Conservation (phyloP, 2,329 filamentous ascomycete species). For the Phaeosphaeria sp. region DNA sequence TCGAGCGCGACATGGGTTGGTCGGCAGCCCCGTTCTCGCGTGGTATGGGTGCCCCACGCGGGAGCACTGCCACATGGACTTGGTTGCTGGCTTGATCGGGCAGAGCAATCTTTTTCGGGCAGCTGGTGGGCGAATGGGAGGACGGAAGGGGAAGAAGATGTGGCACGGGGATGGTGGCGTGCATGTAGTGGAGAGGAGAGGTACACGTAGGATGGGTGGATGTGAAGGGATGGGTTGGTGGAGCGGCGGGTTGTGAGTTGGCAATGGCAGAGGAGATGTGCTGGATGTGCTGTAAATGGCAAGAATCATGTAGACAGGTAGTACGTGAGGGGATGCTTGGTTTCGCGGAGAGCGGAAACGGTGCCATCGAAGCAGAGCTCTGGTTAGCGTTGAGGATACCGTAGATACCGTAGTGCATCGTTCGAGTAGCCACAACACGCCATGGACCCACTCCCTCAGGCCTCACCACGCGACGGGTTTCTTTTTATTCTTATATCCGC, state of each 20-base stretch:
- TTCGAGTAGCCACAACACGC: conserved; percentile 5
- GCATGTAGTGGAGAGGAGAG: conserved; percentile 12
- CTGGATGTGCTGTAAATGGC: background rate
- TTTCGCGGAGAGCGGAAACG: background rate
- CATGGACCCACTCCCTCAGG: conserved; percentile 11
- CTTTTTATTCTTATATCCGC: conserved; percentile 9
- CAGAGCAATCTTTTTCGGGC: conserved; percentile 5
- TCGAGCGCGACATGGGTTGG: background rate
- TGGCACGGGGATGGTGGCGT: conserved; percentile 12
- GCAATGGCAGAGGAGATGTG: background rate
- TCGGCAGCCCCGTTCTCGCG: conserved; percentile 7
- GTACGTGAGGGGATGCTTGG: background rate
- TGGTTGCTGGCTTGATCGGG: background rate
- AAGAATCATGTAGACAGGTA: background rate
- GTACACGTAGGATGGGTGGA: conserved; percentile 10
- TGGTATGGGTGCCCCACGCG: conserved; percentile 1
- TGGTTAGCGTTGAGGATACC: background rate
- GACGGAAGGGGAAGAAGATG: conserved; percentile 10
- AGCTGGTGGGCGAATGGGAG: conserved; percentile 15
- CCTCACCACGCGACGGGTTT: background rate
- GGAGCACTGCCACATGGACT: background rate
- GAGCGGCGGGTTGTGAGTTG: background rate
- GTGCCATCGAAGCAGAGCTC: background rate
- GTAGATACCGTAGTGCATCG: conserved; percentile 4
- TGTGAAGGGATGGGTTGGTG: background rate